Evolutionary conservation across 371 early-diverging fungal genomes (phyloP).

Genomic region (Mortierella sp.): DNA sequence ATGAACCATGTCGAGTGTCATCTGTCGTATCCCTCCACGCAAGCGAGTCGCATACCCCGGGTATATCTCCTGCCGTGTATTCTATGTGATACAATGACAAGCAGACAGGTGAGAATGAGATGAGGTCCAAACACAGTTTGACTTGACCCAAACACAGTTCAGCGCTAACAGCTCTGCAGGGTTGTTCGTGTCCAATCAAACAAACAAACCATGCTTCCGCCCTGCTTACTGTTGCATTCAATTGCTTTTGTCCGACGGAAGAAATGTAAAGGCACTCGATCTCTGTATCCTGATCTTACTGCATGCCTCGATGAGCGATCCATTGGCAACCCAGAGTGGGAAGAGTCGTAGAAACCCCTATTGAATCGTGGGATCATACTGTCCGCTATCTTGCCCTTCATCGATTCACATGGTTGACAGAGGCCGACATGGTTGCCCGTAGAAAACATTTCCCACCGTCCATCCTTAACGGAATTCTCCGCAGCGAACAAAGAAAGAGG

Average conservation of each 20-base stretch:
- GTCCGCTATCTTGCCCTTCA: too few relatives aligned
- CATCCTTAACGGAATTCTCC: too few relatives aligned
- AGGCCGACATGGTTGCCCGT: too few relatives aligned
- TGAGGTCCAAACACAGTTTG: conserved; percentile 53
- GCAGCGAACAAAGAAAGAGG: too few relatives aligned
- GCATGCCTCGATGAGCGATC: too few relatives aligned
- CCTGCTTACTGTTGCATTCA: neutral
- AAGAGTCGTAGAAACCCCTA: too few relatives aligned
- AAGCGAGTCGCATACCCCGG: too few relatives aligned
- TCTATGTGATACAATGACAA: neutral
- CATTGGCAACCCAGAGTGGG: too few relatives aligned
- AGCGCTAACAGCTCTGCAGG: conserved; percentile 26
- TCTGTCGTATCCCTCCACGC: too few relatives aligned
- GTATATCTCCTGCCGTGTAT: neutral
- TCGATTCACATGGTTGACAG: too few relatives aligned
- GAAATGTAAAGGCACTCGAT: neutral
- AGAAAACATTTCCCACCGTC: too few relatives aligned
- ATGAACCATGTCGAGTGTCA: neutral
- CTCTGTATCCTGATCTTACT: neutral
- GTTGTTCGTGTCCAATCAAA: conserved; percentile 9
- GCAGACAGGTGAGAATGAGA: conserved; percentile 4
- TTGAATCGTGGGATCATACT: too few relatives aligned
- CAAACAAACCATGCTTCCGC: conserved; percentile 8
- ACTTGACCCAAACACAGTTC: conserved; percentile 51
- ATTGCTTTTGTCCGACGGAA: neutral